phyloP scores from a whole-genome alignment of 1,284 basidiomycete genomes.

The Trichosporon ovoides region DNA sequence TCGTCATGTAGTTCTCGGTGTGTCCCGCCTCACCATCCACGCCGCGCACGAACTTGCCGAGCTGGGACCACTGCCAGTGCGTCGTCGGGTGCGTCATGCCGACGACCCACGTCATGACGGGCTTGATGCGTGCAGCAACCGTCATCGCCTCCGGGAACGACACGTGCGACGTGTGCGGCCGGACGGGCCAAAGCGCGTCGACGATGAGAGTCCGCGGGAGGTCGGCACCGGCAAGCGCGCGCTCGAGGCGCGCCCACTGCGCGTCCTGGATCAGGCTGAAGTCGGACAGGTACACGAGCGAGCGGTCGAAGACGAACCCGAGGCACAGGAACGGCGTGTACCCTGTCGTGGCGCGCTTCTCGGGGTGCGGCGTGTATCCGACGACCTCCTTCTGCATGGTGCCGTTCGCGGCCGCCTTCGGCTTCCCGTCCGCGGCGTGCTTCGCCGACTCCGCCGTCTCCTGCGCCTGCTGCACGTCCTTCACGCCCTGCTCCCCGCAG shows the following conservation, averaged over 20 bases:
- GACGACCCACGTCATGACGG: conserved; percentile 40
- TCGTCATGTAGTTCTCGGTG: conserved; percentile 13
- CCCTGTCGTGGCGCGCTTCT: neutral
- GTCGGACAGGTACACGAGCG: conserved; percentile 42
- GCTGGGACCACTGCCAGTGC: conserved; percentile 46
- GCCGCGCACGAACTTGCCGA: conserved; percentile 29
- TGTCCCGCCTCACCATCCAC: conserved; percentile 5
- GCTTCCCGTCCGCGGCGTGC: neutral
- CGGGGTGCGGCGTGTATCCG: conserved; percentile 6
- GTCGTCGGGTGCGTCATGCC: conserved; percentile 47
- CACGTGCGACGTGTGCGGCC: conserved; percentile 43
- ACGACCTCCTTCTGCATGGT: neutral
- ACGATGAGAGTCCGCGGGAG: conserved; percentile 38
- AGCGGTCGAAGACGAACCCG: conserved; percentile 42
- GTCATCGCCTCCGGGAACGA: conserved; percentile 41
- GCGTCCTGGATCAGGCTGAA: conserved; percentile 37
- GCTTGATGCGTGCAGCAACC: conserved; percentile 34
- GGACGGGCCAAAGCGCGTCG: conserved; percentile 44
- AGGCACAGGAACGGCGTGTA: conserved; percentile 40
- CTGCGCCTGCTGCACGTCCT: neutral
- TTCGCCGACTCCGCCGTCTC: neutral
- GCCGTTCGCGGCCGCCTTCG: neutral
- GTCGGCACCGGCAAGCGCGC: conserved; percentile 1
- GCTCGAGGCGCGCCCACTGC: conserved; percentile 25
- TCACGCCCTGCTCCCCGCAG: too few relatives aligned